Evolutionary conservation across 441 rosid species (phyloP), one percentile per base, ranked within the genome.

Genomic region (Codiaeum variegatum): DNA sequence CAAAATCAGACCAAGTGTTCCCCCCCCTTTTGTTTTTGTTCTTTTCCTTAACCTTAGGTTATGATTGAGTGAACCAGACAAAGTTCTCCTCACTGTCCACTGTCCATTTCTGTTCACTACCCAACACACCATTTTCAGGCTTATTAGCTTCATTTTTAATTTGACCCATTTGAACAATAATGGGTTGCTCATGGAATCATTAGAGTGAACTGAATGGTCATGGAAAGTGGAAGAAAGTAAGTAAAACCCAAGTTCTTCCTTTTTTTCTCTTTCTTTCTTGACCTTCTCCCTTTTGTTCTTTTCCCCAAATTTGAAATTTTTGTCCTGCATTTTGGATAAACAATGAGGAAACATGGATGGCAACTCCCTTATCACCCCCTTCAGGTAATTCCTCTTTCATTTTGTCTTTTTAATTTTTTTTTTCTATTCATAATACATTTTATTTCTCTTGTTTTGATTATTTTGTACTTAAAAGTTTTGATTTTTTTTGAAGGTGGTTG

Each of bases 341-440:
- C 81, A 78, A 95, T 95, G 99, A 93, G 98, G 88, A 95, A 91
- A 81, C 88, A 95, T 81, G 99, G 99, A 80, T 95, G 99, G 98
- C 91, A 95, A 75, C 95, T 95, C 75, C 99, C 99, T 51, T 90
- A 93, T 59, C 99, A 95, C 71, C 98, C 99, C 19, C 98, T 95
- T 64, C 99, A 95, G 97, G 99, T 88, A 26, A 67, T 62, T 55
- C 26, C 47, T 73, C 38, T 19, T 29, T 72, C 42, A 62, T 21
- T 26, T 34, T 56, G 34, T 15, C 21, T 18, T 1, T 65, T 26
- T 23, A 5, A 6, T 26, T 46, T 65, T 26, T 23, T 7, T 8
- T 26, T 46, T 42, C 1, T 51, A 4, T n/a, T 52, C 9, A 19
- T 23, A 8, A 34, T 36, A 44, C 9, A 13, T 58, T 40, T 40